phyloP scores from a whole-genome alignment of 768 basidiomycete species.

The Chalciporus sphaerocephalus region DNA sequence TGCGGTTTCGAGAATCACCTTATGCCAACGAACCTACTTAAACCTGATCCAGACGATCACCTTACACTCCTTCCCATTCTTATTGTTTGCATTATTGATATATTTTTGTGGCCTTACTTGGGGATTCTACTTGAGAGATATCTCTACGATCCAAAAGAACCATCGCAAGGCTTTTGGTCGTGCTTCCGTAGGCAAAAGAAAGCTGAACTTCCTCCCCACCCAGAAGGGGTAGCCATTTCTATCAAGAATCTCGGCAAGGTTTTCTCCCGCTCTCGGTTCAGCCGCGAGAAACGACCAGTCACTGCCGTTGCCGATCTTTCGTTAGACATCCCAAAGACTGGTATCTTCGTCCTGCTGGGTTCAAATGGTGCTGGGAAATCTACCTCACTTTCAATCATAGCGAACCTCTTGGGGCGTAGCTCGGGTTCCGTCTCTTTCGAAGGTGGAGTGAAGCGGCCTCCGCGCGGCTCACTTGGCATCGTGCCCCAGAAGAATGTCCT shows the following conservation, averaged over 20 bases:
- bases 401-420: constrained; percentile 54
- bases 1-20: constrained; percentile 63
- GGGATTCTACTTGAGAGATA: constrained; percentile 54
- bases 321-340: constrained; percentile 62
- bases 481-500: constrained; percentile 83
- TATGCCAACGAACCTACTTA: constrained; percentile 48
- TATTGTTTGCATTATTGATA: constrained; percentile 58
- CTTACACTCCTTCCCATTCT: constrained; percentile 54
- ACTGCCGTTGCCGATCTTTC: constrained; percentile 65
- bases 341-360: constrained; percentile 75
- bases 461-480: constrained; percentile 67
- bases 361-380: constrained; percentile 80
- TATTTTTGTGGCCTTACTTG: constrained; percentile 72
- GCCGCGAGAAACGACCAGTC: constrained; percentile 44
- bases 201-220: constrained; percentile 22
- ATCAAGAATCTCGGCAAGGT: constrained; percentile 57
- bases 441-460: constrained; percentile 48
- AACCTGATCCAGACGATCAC: constrained; percentile 57
- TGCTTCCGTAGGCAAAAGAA: constrained; percentile 15
- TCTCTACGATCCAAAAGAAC: constrained; percentile 56
- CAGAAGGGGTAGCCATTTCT: constrained; percentile 52
- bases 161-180: constrained; percentile 26
- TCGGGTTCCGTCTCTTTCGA: constrained; percentile 54
- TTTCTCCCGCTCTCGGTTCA: constrained; percentile 48
- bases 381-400: constrained; percentile 64